Evolutionary conservation across 768 basidiomycete species (phyloP), one percentile per base, ranked within the genome.

Genomic region (Pleurotus giganteus): DNA sequence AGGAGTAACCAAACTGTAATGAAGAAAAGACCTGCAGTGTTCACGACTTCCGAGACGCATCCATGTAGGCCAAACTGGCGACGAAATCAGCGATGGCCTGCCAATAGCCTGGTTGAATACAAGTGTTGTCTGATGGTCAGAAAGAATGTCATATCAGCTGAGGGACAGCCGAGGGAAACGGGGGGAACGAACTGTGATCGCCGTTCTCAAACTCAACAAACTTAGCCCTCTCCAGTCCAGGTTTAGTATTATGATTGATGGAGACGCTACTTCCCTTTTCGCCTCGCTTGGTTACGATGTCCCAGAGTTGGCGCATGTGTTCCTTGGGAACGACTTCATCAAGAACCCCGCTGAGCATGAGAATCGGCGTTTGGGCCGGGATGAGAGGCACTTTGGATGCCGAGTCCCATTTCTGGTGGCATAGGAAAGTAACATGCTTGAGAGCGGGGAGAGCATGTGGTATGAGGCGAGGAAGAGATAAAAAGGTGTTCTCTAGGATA

Each of bases 401-500:
- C 1, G 90, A 91, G 63, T 92, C 84, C 94, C 94, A 96, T 65
- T 87, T 89, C 67, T 96, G 85, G 63, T 93, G 86, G 60, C 91
- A 88, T 11, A 94, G 80, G 69, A 88, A 88, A 17, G 91, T 74
- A 63, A 94, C 76, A 2, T 86, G 88, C 0, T 81, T 75, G 27
- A 94, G 78, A 28, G 81, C 66, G 4, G 94, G 94, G 29, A 97
- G 73, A 13, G 88, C 82, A 57, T 83, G 74, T 0, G 92, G 94
- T n/a, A 97, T 83, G 13, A 96, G 81, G 47, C 77, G 80, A 4
- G 88, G 88, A 26, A 98, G 80, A 37, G 89, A 92, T 29, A 88
- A 83, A 69, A 97, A 97, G 0, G 95, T 96, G 67, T 97, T 98
- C 74, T 98, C 95, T 55, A 98, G 77, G 54, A 98, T 81, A 13